Percentiles rank a stretch among this genome's conserved stretches.
These are phyloP conservation scores for Amaranthus cruentus DNA, from an alignment of 148 eudicot species.

Conservation along the genomic window DNA sequence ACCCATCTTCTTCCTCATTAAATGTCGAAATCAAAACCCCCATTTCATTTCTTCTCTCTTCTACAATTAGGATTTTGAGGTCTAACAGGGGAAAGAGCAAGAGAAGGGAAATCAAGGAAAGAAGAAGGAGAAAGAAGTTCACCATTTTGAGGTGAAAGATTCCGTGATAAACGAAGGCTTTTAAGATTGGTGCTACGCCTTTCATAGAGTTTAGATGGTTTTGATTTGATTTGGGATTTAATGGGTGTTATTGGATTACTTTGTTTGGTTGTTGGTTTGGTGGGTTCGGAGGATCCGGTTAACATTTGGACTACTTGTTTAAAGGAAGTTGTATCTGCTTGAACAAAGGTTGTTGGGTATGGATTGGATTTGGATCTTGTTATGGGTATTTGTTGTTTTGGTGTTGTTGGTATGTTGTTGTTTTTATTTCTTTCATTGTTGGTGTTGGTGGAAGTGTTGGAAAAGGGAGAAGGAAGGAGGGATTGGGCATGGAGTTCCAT, in stretches of 20 bases:
- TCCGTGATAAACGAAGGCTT: conserved; percentile 13
- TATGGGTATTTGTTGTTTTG: conserved; percentile 14
- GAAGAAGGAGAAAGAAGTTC: conserved; percentile 61
- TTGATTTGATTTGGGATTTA: conserved; percentile 33
- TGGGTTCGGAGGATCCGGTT: conserved; percentile 56
- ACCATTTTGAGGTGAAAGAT: not conserved
- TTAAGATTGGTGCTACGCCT: conserved; percentile 49
- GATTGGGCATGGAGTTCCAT: conserved; percentile 40
- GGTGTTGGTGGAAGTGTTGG: conserved; percentile 24
- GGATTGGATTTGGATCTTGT: conserved; percentile 60
- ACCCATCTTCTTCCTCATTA: too few relatives aligned
- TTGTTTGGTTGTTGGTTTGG: conserved; percentile 29
- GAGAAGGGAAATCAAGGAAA: conserved; percentile 64
- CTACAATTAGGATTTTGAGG: conserved; percentile 13
- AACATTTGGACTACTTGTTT: conserved; percentile 77
- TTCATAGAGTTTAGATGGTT: conserved; percentile 49
- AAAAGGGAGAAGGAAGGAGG: conserved; percentile 37
- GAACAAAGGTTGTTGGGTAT: conserved; percentile 73
- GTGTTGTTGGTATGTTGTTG: conserved; percentile 20
- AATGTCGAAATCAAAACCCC: too few relatives aligned
- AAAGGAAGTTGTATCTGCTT: conserved; percentile 66
- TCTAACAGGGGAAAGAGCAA: conserved; percentile 53
- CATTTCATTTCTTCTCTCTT: too few relatives aligned
- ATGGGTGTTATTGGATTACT: conserved; percentile 49
- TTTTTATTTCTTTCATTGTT: conserved; percentile 26